Percentiles rank a stretch among this genome's conserved stretches.
phyloP scores from a whole-genome alignment of 148 eudicot genomes.

The Nyssa sinensis region DNA sequence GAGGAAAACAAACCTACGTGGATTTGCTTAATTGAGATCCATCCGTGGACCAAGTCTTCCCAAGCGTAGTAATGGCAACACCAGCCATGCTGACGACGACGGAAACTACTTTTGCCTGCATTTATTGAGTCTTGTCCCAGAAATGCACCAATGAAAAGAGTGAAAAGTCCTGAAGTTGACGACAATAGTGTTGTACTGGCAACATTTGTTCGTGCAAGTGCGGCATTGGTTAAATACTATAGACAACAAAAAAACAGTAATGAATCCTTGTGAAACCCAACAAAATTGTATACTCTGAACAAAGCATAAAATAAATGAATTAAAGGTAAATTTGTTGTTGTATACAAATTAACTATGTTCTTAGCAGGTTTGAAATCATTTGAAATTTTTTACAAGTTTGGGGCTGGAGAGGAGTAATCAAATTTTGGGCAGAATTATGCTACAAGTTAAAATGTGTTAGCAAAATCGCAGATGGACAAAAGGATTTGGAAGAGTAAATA shows the following conservation, averaged over 20 bases:
- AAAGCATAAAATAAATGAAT: background rate
- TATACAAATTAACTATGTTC: background rate
- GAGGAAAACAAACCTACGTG: conserved; percentile 13
- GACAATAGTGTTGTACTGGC: conserved; percentile 93
- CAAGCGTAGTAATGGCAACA: conserved; percentile 82
- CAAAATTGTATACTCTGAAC: background rate
- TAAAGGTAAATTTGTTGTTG: no score
- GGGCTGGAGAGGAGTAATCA: background rate
- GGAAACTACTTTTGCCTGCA: conserved; percentile 73
- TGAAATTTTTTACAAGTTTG: background rate
- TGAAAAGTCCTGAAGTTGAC: conserved; percentile 92
- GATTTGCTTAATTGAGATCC: conserved; percentile 31
- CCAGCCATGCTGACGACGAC: conserved; percentile 88
- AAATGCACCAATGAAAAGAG: conserved; percentile 80
- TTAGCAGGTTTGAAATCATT: background rate
- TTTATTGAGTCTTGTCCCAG: conserved; percentile 84
- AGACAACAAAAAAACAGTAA: conserved; percentile 3
- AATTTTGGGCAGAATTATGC: background rate
- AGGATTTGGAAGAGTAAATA: no score
- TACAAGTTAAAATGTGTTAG: conserved; percentile 9
- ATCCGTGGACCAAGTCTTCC: conserved; percentile 92
- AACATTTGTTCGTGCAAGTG: conserved; percentile 92
- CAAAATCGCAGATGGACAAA: background rate
- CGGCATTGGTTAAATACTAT: conserved; percentile 92
- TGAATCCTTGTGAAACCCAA: background rate